Base-by-base conservation (phyloP, 2,329 filamentous ascomycete genomes). In the Cladobotryum mycophilum region DNA sequence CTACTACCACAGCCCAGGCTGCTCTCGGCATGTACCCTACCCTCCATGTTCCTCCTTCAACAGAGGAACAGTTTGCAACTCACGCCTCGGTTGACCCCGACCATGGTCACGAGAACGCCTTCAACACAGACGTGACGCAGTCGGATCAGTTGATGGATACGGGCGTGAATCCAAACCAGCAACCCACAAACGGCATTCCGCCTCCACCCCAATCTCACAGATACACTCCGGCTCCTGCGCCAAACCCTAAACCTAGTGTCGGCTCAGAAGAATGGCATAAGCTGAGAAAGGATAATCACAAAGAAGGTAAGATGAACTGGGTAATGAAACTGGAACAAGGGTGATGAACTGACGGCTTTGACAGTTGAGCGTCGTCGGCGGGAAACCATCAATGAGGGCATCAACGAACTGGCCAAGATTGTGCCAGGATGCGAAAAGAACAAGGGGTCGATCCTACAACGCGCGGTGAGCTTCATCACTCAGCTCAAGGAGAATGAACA, bases 391-490 rank as follows among this genome's bases (percentile, higher is more conserved):
- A 99, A 99, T 59, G 93, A 99, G 70, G 93, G 93, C 45, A 99
- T 99, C 61, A 97, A 96, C 64, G 93, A 97, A 69, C 81, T 99
- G 30, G 89, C 92, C 59, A 97, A 96, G 73, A 95, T 99, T 58
- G 93, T 99, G 0, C 93, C 93, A 0, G 90, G 90, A 13, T 96
- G 92, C 63, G 93, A 99, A 71, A 99, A 97, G 78, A 97, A 99
- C 76, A 99, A 99, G 71, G 93, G 93, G 1, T 95, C 90, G 2
- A 97, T 99, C 57, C 76, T 99, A 36, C 88, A 95, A 65, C 88
- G 92, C 34, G 90, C 93, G 0, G 92, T 96, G 9, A 85, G 89
- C 56, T 97, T 96, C 73, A 97, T 99, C 65, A 87, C 84, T 11
- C 90, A 96, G 64, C 80, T 99, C 37, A 95, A 93, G 67, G 90